A percentile compares a stretch with the other conserved stretches of the same genome.
Evolutionary conservation across 106 monocot genomes (phyloP).

Genomic region (Ottelia alismoides): DNA sequence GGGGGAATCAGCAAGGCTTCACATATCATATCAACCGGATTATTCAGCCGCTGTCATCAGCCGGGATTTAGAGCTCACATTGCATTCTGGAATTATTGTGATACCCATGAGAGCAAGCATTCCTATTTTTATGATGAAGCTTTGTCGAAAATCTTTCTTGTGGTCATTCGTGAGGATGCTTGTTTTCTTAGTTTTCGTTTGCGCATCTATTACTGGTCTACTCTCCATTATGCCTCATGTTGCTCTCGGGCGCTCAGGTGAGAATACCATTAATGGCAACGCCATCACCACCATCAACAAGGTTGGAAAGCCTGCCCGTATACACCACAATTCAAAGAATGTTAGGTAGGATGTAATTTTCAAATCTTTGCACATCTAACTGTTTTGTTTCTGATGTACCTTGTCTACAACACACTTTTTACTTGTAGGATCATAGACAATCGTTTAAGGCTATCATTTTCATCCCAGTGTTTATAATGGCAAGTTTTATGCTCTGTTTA

Average conservation of each 20-base stretch:
- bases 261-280: constrained; percentile 20
- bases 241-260: constrained; percentile 14
- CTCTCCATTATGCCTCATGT: constrained; percentile 26
- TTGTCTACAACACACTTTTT: no score
- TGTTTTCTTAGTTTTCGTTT: constrained; percentile 17
- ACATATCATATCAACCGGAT: constrained; percentile 51
- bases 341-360: constrained; percentile 27
- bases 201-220: constrained; percentile 11
- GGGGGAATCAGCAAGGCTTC: constrained; percentile 39
- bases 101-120: constrained; percentile 63
- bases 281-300: constrained; percentile 12
- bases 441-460: no score
- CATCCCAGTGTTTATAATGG: no score
- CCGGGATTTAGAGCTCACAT: constrained; percentile 51
- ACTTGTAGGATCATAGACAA: no score
- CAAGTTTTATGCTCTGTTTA: no score
- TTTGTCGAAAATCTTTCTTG: constrained; percentile 34
- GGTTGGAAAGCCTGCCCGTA: constrained; percentile 18
- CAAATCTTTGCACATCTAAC: no score
- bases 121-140: constrained; percentile 27
- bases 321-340: constrained; percentile 24
- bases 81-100: constrained; percentile 42
- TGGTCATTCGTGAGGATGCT: constrained; percentile 16
- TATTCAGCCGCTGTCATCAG: constrained; percentile 32
- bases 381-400: no score